Evolutionary conservation across 73 alveolate species (phyloP).

Genomic region (Blepharisma stoltei): DNA sequence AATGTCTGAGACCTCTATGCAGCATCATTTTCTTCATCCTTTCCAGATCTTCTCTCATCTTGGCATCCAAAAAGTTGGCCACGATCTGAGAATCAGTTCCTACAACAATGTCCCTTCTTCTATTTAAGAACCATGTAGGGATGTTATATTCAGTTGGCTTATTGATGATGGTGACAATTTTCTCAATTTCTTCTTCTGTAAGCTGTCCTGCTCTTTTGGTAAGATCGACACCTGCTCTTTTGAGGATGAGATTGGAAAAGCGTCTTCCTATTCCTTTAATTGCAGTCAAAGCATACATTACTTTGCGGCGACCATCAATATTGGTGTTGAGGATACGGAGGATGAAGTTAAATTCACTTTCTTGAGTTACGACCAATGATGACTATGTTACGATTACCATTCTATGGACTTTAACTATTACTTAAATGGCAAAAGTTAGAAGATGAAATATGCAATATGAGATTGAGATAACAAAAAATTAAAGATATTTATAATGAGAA

Average conservation of each 20-base stretch:
- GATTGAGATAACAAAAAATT: too few species aligned
- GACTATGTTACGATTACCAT: too few species aligned
- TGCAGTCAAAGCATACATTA: slow-evolving; percentile 92
- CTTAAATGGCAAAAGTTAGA: too few species aligned
- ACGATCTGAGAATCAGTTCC: slow-evolving; percentile 89
- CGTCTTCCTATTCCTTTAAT: slow-evolving; percentile 98
- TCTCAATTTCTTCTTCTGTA: slow-evolving; percentile 95
- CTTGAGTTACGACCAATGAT: slow-evolving; percentile 62
- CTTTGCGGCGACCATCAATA: slow-evolving; percentile 97
- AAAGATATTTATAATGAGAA: too few species aligned
- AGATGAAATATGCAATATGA: too few species aligned
- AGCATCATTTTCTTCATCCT: slow-evolving; percentile 96
- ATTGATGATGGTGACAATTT: slow-evolving; percentile 89
- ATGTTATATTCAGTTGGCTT: slow-evolving; percentile 95
- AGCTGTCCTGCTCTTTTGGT: slow-evolving; percentile 97
- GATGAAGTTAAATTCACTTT: slow-evolving; percentile 87
- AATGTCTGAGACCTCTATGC: slow-evolving; percentile 97
- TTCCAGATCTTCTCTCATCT: slow-evolving; percentile 97
- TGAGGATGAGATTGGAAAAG: slow-evolving; percentile 86
- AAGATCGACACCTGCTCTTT: slow-evolving; percentile 81
- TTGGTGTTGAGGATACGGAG: slow-evolving; percentile 98
- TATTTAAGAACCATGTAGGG: slow-evolving; percentile 98
- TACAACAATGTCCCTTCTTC: slow-evolving; percentile 84
- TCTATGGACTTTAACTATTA: too few species aligned
- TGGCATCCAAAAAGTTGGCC: slow-evolving; percentile 92